Evolutionary conservation across 2,329 filamentous ascomycete genomes (phyloP).

Genomic region (Aureobasidium sp.): DNA sequence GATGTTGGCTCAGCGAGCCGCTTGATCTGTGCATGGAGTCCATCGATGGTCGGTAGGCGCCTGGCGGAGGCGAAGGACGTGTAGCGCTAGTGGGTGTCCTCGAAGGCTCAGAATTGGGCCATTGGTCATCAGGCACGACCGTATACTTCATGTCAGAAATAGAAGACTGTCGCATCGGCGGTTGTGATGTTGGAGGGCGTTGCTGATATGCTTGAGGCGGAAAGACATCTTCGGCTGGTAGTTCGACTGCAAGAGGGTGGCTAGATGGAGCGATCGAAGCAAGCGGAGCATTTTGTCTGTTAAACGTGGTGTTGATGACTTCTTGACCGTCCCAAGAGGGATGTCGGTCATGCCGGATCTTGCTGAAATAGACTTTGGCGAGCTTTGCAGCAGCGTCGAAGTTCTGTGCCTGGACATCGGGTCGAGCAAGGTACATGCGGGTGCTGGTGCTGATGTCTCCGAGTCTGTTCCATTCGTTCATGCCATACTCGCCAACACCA

Average conservation of each 20-base stretch:
- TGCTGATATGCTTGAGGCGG: conserved; percentile 22
- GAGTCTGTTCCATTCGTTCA: conserved; percentile 97
- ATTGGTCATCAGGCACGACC: conserved; percentile 54
- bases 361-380: conserved; percentile 73
- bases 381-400: conserved; percentile 71
- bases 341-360: conserved; percentile 56
- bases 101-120: conserved; percentile 34
- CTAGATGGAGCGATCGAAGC: conserved; percentile 35
- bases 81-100: conserved; percentile 19
- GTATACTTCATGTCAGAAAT: conserved; percentile 61
- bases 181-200: conserved; percentile 24
- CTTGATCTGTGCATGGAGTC: conserved; percentile 17
- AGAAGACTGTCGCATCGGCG: conserved; percentile 50
- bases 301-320: conserved; percentile 15
- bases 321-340: conserved; percentile 29
- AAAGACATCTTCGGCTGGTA: conserved; percentile 50
- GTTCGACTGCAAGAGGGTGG: conserved; percentile 48
- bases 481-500: conserved; percentile 92
- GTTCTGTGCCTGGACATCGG: conserved; percentile 69
- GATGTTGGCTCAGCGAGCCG: conserved; percentile 20
- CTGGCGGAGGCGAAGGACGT: conserved; percentile 7
- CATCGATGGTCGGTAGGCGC: conserved; percentile 14
- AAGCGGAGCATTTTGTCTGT: conserved; percentile 21
- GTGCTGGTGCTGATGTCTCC: conserved; percentile 93
- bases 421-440: conserved; percentile 68